Percentiles rank a stretch among this genome's conserved stretches.
Evolutionary conservation across 176 grass and related monocot species (phyloP).

Genomic region (Rhynchospora tenuis): DNA sequence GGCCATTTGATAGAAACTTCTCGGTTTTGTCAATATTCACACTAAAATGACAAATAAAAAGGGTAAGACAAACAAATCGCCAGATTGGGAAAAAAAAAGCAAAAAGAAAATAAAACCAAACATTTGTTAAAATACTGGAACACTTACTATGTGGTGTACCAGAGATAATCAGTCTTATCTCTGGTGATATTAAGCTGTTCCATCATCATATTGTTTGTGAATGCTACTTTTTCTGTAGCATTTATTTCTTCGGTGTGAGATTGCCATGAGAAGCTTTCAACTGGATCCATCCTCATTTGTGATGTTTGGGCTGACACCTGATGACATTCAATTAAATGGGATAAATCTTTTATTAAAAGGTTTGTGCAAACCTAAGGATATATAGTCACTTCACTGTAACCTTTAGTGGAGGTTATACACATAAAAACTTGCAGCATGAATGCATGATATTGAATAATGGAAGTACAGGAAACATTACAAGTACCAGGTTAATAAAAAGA

Average conservation of each 20-base stretch:
- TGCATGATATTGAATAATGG: neutral
- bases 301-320: constrained; percentile 76
- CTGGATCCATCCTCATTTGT: constrained; percentile 70
- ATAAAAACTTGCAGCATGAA: neutral
- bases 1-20: constrained; percentile 56
- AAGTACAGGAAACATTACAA: neutral
- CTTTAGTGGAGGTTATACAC: neutral
- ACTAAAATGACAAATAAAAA: constrained; percentile 31
- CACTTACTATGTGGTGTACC: constrained; percentile 96
- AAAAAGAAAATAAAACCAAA: neutral
- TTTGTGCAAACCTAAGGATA: neutral
- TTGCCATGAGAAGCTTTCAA: constrained; percentile 73
- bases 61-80: neutral
- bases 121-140: neutral
- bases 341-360: neutral
- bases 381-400: neutral
- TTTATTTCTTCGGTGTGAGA: constrained; percentile 79
- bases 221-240: constrained; percentile 41
- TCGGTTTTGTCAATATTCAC: constrained; percentile 60
- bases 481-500: no score
- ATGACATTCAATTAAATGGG: neutral
- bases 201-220: constrained; percentile 59
- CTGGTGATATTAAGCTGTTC: constrained; percentile 95
- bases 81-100: neutral
- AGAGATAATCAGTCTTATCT: constrained; percentile 91